Base-by-base conservation (phyloP, 2,329 filamentous ascomycete genomes). In the Aspergillus texensis region DNA sequence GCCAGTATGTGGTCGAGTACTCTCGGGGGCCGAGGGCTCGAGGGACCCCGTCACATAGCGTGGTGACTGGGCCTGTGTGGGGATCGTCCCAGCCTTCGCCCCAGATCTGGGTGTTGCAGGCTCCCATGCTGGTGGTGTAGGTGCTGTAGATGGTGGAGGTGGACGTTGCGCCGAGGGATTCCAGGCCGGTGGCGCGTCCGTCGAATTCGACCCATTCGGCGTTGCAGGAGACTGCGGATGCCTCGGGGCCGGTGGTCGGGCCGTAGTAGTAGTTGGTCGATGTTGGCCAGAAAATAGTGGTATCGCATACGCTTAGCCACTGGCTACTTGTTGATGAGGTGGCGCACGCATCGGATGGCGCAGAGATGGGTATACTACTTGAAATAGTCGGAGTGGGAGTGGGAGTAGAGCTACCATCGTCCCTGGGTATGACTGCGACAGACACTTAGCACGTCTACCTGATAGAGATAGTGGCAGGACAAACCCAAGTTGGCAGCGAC, bases 271-370 rank as follows among this genome's bases (percentile, higher is more conserved):
- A 71, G 43, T 71, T 41, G 8, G 70, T 71, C 3, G 68, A 69
- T 1, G 68, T 71, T 3, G 70, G 70, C 70, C 70, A 71, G 56
- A 71, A 71, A 4, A 71, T 62, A 12, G 67, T 59, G 0, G 68
- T 70, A 43, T 68, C 60, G 32, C 52, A 61, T 1, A 61, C 67
- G 39, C 61, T 66, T n/a, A 70, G 62, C 68, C 68, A 70, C 54
- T 88, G 73, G 10, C 60, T 63, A 60, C 66, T 69, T 43, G 67
- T 69, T 14, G 60, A 57, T 4, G 52, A n/a, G 9, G 30, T 12
- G 19, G 21, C 52, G 8, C 52, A 54, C 12, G 9, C 19, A 24
- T 36, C 52, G 9, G 52, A 54, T 11, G 28, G 30, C 30, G 11
- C 28, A 6, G 50, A 10, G 3, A 6, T 6, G 12, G 14, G 46